Base-by-base conservation (phyloP, 2,329 filamentous ascomycete genomes). In the Phyllachora maydis region DNA sequence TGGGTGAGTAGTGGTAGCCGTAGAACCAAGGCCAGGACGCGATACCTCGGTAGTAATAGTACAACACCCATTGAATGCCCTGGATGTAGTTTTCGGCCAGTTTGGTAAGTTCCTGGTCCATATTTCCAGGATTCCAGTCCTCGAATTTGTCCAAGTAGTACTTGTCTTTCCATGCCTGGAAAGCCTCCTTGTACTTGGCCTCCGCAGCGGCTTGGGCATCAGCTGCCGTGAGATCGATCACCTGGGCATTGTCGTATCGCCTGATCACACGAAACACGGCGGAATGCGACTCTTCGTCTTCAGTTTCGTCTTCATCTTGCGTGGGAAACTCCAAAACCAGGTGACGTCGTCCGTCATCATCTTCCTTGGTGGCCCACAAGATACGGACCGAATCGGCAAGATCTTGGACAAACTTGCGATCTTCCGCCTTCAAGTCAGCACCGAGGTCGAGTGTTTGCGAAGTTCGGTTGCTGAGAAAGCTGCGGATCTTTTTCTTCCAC, bases 11-110 rank as follows among this genome's bases (percentile, higher is more conserved):
- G 49, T 98, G 90, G 47, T 92, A 98, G 30, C 62, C 60, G 48
- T 93, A 98, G 51, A 78, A 98, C 88, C 88, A 98, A 9, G 88
- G 82, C 88, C 88, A 98, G 8, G 85, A 95, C 10, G 81, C 88
- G 29, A 98, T 88, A 31, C 88, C 88, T 25, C 74, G 73, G 51
- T 98, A 98, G 50, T 98, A 98, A 54, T 98, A 98, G 48, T 75
- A 93, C 23, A 98, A 56, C 20, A 98, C 88, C 90, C 88, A 98
- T 45, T 98, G 88, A 30, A 98, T 54, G 30, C 88, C 88, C 49
- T 98, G 79, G 5, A 98, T 82, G 39, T 98, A 98, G 49, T 95
- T 98, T 48, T 95, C 82, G 14, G 79, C 75, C 30, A 98, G 57
- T 32, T 75, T 72, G 25, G 59, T 71, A 41, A 95, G 59, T 45